Base-by-base conservation (phyloP, 192 early-diverging fungal genomes). In the Backusella mclennaniae region DNA sequence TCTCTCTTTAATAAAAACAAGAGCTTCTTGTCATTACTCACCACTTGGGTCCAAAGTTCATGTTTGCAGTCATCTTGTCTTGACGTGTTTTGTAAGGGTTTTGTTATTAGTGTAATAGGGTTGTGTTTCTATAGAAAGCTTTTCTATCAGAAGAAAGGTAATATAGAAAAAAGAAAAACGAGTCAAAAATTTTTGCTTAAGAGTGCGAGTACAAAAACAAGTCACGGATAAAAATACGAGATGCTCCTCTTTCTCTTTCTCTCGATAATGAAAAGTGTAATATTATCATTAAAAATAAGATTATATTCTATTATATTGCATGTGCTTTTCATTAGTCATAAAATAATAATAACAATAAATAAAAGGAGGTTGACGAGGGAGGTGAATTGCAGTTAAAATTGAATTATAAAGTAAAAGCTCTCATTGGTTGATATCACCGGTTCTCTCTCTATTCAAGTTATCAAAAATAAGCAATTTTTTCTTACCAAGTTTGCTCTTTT, bases 31-130 rank as follows among this genome's bases (percentile, higher is more conserved):
- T 53, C 35, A 38, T 33, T 56, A 17, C 17, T 33, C 3, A 92
- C 92, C 93, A 94, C 82, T 93, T 90, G 41, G 93, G 91, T 76
- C 93, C 92, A 83, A 94, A 94, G 85, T 94, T 94, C 92, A 94
- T 91, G 35, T 86, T 89, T 68, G 87, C 85, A 63, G 83, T 73
- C 76, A 75, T 84, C 35, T 67, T 76, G 56, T 63, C n/a, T 63
- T 63, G 8, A 26, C 46, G 46, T 49, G 56, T 63, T 63, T 63
- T 29, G 23, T 29, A 63, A 29, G 26, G 8, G 2, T 26, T 63
- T 63, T 14, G 8, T 29, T 63, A 26, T 63, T 63, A 63, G 21
- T 63, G 56, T 63, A 63, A 63, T 29, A 63, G 1, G 5, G 21
- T n/a, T 53, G 49, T 9, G n/a, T 63, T 63, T 63, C 26, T 63